Evolutionary conservation across 2,329 filamentous ascomycete species (phyloP).

Genomic region (Helicocarpus griseus): DNA sequence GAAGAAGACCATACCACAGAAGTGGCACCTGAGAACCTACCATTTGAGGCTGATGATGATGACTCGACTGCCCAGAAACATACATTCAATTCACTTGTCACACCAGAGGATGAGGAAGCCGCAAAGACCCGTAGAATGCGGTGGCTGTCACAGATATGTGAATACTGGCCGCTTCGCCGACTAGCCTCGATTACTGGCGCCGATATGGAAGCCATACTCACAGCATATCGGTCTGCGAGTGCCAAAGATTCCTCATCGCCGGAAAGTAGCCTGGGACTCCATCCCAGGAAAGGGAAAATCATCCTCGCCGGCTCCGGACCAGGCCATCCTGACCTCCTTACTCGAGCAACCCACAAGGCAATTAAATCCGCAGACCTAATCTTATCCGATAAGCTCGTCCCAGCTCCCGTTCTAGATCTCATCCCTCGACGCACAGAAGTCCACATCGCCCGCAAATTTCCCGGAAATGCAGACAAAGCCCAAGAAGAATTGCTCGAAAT

Average conservation of each 20-base stretch:
- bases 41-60: slow-evolving; percentile 39
- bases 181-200: slow-evolving; percentile 69
- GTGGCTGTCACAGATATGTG: slow-evolving; percentile 93
- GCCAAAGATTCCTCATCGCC: slow-evolving; percentile 4
- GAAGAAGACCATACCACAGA: slow-evolving; percentile 56
- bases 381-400: slow-evolving; percentile 48
- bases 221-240: slow-evolving; percentile 48
- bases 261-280: slow-evolving; percentile 8
- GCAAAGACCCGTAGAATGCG: slow-evolving; percentile 74
- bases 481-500: slow-evolving; percentile 80
- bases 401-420: slow-evolving; percentile 73
- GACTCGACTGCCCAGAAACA: slow-evolving; percentile 54
- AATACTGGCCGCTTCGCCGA: slow-evolving; percentile 89
- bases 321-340: slow-evolving; percentile 85
- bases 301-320: slow-evolving; percentile 88
- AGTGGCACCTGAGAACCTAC: slow-evolving; percentile 31
- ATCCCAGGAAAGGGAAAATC: slow-evolving; percentile 52
- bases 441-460: slow-evolving; percentile 92
- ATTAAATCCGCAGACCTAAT: slow-evolving; percentile 40
- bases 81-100: slow-evolving; percentile 74
- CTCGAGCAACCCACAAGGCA: slow-evolving; percentile 47
- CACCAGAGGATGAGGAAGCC: slow-evolving; percentile 57
- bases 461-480: slow-evolving; percentile 87
- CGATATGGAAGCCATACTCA: slow-evolving; percentile 68
- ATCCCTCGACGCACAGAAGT: slow-evolving; percentile 83